A percentile compares a stretch with the other conserved stretches of the same genome.
Conservation (phyloP, 2,329 filamentous ascomycete species). For the Ceratocystis destructans region DNA sequence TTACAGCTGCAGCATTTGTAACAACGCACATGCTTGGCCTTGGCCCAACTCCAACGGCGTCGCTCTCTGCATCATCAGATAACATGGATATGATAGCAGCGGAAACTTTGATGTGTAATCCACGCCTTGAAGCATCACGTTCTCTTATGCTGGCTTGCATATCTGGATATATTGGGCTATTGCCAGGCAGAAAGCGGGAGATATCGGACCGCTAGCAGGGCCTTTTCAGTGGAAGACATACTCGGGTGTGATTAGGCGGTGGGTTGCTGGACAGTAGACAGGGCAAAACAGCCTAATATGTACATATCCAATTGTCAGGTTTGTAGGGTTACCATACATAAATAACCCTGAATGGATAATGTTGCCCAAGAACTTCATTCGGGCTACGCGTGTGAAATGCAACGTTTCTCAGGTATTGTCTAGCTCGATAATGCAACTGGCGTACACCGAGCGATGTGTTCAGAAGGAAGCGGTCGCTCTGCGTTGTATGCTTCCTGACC, state of each 20-base stretch:
- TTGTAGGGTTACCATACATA: background rate
- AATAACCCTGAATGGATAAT: background rate
- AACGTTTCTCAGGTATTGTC: background rate
- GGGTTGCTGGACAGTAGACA: background rate
- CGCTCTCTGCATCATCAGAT: background rate
- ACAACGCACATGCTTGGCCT: background rate
- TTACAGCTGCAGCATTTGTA: background rate
- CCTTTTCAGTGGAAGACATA: background rate
- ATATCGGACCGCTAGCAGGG: background rate
- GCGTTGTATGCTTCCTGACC: constrained; percentile 5
- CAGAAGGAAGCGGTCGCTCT: background rate
- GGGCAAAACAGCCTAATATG: background rate
- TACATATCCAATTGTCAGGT: background rate
- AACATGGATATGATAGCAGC: background rate
- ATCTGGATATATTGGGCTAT: background rate
- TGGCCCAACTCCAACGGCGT: background rate
- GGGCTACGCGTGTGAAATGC: background rate
- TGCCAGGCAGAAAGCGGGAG: background rate
- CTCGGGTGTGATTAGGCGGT: background rate
- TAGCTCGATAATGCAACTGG: background rate
- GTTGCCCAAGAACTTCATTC: too few species aligned
- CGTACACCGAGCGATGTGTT: constrained; percentile 3
- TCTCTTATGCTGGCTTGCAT: background rate
- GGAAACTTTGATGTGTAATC: background rate
- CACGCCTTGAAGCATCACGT: background rate